Conservation (phyloP, 169 alveolate genomes). For the Babesia bigemina region DNA sequence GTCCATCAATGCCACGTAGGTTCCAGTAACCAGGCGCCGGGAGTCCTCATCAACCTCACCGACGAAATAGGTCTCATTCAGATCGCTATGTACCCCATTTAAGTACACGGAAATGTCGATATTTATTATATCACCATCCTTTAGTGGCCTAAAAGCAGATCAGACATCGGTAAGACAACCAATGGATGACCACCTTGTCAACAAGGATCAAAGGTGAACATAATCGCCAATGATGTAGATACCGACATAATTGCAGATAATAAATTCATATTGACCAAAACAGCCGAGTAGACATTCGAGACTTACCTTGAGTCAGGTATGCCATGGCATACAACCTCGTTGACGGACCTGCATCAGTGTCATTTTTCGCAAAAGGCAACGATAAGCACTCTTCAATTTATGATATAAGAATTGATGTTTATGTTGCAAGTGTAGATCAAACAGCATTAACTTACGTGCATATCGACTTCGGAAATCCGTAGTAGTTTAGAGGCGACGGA, state of each 20-base stretch:
- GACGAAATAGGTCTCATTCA: slow-evolving; percentile 94
- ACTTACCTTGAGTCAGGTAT: slow-evolving; percentile 93
- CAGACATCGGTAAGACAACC: not conserved
- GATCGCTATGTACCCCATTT: slow-evolving; percentile 95
- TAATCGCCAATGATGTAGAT: too few species aligned
- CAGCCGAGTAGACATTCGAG: too few species aligned
- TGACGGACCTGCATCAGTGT: slow-evolving; percentile 80
- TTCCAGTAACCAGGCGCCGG: slow-evolving; percentile 85
- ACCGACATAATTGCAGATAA: too few species aligned
- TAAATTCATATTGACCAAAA: too few species aligned
- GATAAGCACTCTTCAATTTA: not conserved
- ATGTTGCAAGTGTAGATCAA: not conserved
- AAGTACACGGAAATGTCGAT: slow-evolving; percentile 94
- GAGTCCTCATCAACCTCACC: slow-evolving; percentile 91
- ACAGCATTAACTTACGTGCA: slow-evolving; percentile 83
- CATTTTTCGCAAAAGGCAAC: not conserved
- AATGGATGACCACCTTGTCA: not conserved
- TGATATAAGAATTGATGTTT: not conserved
- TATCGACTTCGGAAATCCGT: slow-evolving; percentile 93
- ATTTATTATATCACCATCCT: slow-evolving; percentile 94
- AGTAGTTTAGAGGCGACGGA: slow-evolving; percentile 97
- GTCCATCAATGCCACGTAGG: slow-evolving; percentile 90
- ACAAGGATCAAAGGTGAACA: too few species aligned
- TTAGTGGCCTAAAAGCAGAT: slow-evolving; percentile 79
- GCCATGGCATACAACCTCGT: slow-evolving; percentile 99